Percentiles rank a stretch among this genome's conserved stretches.
Conservation (phyloP, 1,139 yeast species). For the Yamadazyma friedrichii region DNA sequence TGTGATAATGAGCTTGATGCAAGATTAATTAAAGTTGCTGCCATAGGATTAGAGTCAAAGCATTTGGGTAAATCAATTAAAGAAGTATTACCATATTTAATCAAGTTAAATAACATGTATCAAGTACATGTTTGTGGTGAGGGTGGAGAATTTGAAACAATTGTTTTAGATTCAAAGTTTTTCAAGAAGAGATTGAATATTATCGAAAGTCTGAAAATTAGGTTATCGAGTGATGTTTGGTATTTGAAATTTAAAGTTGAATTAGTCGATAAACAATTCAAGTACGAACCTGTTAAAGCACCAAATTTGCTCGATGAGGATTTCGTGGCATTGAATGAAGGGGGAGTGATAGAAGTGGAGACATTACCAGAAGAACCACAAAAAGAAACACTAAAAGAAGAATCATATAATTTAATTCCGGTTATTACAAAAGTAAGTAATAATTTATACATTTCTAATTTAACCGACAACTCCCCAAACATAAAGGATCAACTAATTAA, state of each 20-base stretch:
- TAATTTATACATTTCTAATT: constrained; percentile 49
- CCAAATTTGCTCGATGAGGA: constrained; percentile 51
- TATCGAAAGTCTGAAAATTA: constrained; percentile 37
- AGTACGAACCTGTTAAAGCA: constrained; percentile 26
- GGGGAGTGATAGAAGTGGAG: constrained; percentile 1
- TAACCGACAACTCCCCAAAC: constrained; percentile 25
- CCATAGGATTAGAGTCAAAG: constrained; percentile 66
- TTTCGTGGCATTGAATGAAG: constrained; percentile 29
- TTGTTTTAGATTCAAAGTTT: constrained; percentile 87
- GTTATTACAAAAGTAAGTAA: constrained; percentile 9
- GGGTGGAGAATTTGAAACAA: constrained; percentile 95
- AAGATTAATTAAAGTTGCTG: constrained; percentile 87
- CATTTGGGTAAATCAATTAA: constrained; percentile 71
- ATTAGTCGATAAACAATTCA: constrained; percentile 33
- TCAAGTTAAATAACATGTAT: constrained; percentile 57
- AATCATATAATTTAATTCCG: background rate
- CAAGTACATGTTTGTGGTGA: constrained; percentile 96
- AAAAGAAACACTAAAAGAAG: background rate
- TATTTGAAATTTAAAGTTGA: constrained; percentile 53
- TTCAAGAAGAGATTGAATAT: constrained; percentile 57
- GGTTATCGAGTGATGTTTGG: constrained; percentile 57
- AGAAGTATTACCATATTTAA: constrained; percentile 59
- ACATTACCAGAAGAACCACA: background rate
- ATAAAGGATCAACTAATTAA: constrained; percentile 47
- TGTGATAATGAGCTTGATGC: constrained; percentile 74